Base-by-base conservation (phyloP, 1,284 basidiomycete species). In the Malassezia globosa region DNA sequence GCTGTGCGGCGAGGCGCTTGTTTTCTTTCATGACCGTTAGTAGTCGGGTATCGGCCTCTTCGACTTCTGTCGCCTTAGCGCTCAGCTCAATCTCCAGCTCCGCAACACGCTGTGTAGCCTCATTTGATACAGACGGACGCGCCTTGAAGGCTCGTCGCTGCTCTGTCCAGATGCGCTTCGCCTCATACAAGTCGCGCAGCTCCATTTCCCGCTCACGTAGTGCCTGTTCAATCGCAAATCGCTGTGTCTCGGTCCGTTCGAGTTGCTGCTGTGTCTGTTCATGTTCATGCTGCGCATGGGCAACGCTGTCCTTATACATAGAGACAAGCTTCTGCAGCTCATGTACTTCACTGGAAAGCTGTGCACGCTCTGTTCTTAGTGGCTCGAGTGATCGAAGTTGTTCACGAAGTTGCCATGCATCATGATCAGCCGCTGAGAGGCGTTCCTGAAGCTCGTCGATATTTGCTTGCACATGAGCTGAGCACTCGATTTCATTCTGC, bases 21-120 rank as follows among this genome's bases (percentile, higher is more conserved):
- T 54, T 52, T 27, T 66, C 58, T 42, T 63, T 63, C 26, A 64
- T 46, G 13, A 56, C 59, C 2, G 48, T 49, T 1, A 66, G 44
- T 21, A 64, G 60, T 44, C 64, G 61, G n/a, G 41, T 41, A 34
- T 67, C 65, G 1, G 61, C 60, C 11, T 63, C 65, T 40, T 66
- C 63, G 42, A 58, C 55, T 21, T 68, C 65, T 10, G 55, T 54
- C 3, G 64, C 64, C 42, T 64, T 64, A 13, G 51, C 37, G 8
- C 35, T 44, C 7, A 68, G 49, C 29, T 66, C 62, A 10, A 42
- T 24, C 43, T 66, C 65, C 14, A 68, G 46, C 25, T 64, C 52
- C 2, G 19, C 40, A 22, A 64, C 53, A 11, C 58, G 42, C 6
- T 45, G 37, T 7, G 42, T 29, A n/a, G 18, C 23, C 21, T 26